phyloP scores from a whole-genome alignment of 768 basidiomycete species.

The Lactarius trivialis region DNA sequence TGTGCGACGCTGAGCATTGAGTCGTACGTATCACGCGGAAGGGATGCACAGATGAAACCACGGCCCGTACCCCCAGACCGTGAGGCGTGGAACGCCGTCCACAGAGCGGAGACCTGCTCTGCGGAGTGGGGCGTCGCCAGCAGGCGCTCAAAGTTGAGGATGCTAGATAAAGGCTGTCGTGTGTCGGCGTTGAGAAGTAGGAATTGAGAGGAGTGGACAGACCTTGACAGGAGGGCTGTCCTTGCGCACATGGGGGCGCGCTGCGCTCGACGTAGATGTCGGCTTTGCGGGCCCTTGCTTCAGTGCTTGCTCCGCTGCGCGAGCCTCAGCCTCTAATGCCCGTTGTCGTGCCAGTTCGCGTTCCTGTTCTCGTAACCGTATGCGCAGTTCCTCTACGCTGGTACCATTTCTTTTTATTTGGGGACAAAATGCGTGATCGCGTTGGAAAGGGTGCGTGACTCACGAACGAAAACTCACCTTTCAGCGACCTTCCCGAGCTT shows the following conservation, averaged over 20 bases:
- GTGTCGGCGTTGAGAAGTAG: neutral
- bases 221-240: slow-evolving; percentile 68
- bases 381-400: slow-evolving; percentile 14
- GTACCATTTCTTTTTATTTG: slow-evolving; percentile 10
- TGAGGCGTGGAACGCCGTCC: slow-evolving; percentile 85
- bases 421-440: slow-evolving; percentile 1
- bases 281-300: slow-evolving; percentile 7
- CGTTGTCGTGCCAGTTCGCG: slow-evolving; percentile 8
- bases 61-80: slow-evolving; percentile 75
- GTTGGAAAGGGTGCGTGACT: slow-evolving; percentile 13
- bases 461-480: slow-evolving; percentile 43
- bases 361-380: slow-evolving; percentile 12
- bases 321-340: slow-evolving; percentile 21
- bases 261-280: slow-evolving; percentile 12
- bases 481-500: slow-evolving; percentile 58
- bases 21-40: slow-evolving; percentile 66
- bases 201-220: slow-evolving; percentile 22
- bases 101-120: slow-evolving; percentile 71
- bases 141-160: slow-evolving; percentile 72
- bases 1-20: slow-evolving; percentile 59
- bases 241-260: slow-evolving; percentile 34
- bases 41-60: slow-evolving; percentile 77
- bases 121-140: slow-evolving; percentile 61
- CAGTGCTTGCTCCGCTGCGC: slow-evolving; percentile 5
- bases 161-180: slow-evolving; percentile 66